Percentiles rank a stretch among this genome's conserved stretches.
These are phyloP conservation scores for Symbiodinium pilosum DNA, from an alignment of 73 alveolate species.

Conservation along the genomic window DNA sequence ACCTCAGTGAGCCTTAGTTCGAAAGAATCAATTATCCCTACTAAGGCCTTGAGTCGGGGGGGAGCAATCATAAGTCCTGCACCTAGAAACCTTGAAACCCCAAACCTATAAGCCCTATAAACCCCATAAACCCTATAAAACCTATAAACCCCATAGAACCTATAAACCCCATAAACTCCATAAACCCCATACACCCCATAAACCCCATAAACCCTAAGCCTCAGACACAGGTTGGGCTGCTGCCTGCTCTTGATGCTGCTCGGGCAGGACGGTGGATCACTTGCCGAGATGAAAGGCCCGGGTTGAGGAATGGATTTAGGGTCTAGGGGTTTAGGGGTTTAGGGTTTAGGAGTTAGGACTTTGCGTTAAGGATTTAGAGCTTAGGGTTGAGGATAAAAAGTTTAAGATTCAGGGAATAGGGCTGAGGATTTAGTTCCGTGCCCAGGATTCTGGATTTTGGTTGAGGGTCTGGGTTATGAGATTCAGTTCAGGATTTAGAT, in stretches of 20 bases:
- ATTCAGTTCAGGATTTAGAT: too few species aligned
- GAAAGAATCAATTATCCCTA: too few species aligned
- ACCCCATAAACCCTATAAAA: not conserved
- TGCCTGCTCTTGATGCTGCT: conserved; percentile 83
- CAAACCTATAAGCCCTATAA: too few species aligned
- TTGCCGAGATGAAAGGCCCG: conserved; percentile 65
- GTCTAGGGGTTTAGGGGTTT: not conserved
- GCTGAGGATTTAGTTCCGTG: too few species aligned
- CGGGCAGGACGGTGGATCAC: conserved; percentile 77
- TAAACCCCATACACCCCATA: not conserved
- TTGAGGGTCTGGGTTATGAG: too few species aligned
- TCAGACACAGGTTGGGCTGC: conserved; percentile 60
- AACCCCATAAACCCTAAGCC: not conserved
- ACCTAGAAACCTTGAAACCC: too few species aligned
- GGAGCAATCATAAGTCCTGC: too few species aligned
- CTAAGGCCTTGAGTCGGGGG: too few species aligned
- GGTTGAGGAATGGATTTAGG: not conserved
- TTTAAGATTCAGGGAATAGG: too few species aligned
- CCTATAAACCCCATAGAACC: not conserved
- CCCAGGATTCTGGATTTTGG: too few species aligned
- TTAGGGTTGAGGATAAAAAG: not conserved
- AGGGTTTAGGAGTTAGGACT: not conserved
- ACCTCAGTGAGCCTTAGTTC: too few species aligned
- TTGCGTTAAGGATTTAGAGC: not conserved
- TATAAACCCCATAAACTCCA: not conserved